Conservation (phyloP, 768 basidiomycete genomes). For the Lactifluus hygrophoroides region DNA sequence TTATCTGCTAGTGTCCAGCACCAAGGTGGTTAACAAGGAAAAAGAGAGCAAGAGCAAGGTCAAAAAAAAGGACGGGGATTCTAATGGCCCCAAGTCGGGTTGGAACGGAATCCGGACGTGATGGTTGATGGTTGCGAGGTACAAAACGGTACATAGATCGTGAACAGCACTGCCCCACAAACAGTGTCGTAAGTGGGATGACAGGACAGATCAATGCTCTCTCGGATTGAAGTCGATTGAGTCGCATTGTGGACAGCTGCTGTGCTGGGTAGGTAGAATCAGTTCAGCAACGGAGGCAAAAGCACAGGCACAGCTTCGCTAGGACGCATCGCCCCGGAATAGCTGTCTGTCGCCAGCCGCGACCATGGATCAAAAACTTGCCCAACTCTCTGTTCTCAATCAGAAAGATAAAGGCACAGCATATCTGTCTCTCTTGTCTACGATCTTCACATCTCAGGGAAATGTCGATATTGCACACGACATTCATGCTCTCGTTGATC, state of each 20-base stretch:
- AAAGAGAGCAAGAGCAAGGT: not conserved
- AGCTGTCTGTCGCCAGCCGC: not conserved
- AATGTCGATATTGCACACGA: constrained; percentile 40
- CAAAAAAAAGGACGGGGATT: not conserved
- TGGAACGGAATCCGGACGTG: too few relatives aligned
- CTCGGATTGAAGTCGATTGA: not conserved
- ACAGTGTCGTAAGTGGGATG: not conserved
- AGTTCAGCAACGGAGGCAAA: not conserved
- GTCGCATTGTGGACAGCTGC: too few relatives aligned
- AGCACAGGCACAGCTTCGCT: too few relatives aligned
- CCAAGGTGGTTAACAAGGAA: not conserved
- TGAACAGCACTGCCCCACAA: not conserved
- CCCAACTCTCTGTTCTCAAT: constrained; percentile 50
- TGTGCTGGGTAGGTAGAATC: not conserved
- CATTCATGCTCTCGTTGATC: constrained; percentile 65
- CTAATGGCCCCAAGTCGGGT: not conserved
- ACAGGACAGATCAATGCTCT: not conserved
- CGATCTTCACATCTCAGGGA: constrained; percentile 48
- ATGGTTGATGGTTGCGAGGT: constrained; percentile 11
- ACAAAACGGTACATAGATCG: not conserved
- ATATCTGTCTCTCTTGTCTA: constrained; percentile 59
- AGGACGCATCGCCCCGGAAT: too few relatives aligned
- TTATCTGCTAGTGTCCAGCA: constrained; percentile 8
- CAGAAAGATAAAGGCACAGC: constrained; percentile 84
- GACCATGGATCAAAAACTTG: constrained; percentile 57